Conservation (phyloP, 106 monocot species). For the Phalaenopsis equestris region DNA sequence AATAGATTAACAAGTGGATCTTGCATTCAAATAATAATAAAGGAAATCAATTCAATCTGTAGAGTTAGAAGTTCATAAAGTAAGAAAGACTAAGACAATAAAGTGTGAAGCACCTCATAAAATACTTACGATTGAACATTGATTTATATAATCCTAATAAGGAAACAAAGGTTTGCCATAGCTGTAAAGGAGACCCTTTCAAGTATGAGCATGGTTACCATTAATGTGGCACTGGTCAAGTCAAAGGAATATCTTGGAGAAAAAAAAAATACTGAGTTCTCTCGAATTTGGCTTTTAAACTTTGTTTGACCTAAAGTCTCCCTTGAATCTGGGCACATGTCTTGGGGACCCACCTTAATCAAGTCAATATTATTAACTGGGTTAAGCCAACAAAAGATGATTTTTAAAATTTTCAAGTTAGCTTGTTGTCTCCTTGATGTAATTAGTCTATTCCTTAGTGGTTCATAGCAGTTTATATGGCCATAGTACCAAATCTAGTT, state of each 20-base stretch:
- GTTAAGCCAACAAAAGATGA: no score
- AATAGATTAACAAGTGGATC: not conserved
- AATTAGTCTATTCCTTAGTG: no score
- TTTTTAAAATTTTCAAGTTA: no score
- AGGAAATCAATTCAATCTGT: not conserved
- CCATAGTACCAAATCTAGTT: no score
- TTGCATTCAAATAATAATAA: not conserved
- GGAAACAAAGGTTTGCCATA: not conserved
- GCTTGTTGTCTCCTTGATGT: no score
- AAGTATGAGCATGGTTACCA: not conserved
- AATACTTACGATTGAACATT: not conserved
- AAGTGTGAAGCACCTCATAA: not conserved
- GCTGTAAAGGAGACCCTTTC: not conserved
- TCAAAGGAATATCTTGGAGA: not conserved
- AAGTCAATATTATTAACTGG: no score
- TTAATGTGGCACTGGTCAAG: not conserved
- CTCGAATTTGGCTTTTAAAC: not conserved
- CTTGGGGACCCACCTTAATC: no score
- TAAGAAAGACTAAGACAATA: not conserved
- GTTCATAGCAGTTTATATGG: no score
- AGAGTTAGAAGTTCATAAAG: not conserved
- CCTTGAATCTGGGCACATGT: no score
- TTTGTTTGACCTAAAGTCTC: no score
- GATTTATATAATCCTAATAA: not conserved
- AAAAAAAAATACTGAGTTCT: not conserved